phyloP scores from a whole-genome alignment of 2,329 filamentous ascomycete genomes.

The Botrytis fragariae region DNA sequence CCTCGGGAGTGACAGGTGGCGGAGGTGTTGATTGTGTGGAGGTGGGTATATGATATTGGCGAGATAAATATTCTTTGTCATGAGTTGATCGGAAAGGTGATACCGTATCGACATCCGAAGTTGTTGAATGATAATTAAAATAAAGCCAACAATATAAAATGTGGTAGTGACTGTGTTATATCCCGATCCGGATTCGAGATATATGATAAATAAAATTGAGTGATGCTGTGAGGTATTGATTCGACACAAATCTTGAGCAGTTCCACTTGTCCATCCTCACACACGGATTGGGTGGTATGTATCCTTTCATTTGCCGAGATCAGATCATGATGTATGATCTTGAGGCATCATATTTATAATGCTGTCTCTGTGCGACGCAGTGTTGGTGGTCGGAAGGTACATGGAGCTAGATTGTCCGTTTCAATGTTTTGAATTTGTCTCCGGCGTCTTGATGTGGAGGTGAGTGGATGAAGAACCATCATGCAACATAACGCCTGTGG shows the following conservation, averaged over 20 bases:
- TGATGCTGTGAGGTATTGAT: conserved; percentile 30
- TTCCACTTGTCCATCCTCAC: conserved; percentile 26
- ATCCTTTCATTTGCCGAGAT: conserved; percentile 24
- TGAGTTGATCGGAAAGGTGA: too few relatives aligned
- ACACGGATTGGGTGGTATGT: conserved; percentile 28
- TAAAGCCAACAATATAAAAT: not conserved
- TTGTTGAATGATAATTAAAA: not conserved
- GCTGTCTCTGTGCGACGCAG: not conserved
- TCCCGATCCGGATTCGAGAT: not conserved
- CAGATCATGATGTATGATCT: not conserved
- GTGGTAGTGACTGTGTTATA: conserved; percentile 34
- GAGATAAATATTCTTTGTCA: not conserved
- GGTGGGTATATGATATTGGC: not conserved
- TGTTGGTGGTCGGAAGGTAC: not conserved
- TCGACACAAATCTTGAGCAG: conserved; percentile 23
- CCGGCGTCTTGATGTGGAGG: not conserved
- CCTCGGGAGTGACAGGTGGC: not conserved
- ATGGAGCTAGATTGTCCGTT: not conserved
- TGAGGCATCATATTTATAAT: not conserved
- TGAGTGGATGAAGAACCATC: conserved; percentile 27
- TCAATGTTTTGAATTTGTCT: not conserved
- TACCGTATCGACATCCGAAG: not conserved
- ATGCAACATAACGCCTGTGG: conserved; percentile 31
- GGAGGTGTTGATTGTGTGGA: not conserved
- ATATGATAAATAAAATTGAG: conserved; percentile 8